A percentile compares a stretch with the other conserved stretches of the same genome.
Evolutionary conservation across 129 eudicot species (phyloP).

Genomic region (Sambucus nigra): DNA sequence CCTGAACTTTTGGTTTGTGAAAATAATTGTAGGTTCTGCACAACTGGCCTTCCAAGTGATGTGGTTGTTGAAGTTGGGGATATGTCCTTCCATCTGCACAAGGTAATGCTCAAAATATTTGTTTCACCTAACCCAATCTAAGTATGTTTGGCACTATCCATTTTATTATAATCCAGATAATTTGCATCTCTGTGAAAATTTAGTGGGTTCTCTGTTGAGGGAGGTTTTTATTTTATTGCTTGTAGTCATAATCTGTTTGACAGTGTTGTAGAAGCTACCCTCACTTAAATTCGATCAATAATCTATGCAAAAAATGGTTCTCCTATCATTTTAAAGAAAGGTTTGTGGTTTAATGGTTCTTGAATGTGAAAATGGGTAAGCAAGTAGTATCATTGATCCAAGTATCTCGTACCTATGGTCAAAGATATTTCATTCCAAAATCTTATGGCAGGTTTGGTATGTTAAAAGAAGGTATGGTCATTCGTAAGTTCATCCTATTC

Average conservation of each 20-base stretch:
- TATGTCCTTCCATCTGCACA: conserved; percentile 92
- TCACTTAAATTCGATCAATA: too few relatives aligned
- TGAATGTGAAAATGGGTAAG: too few relatives aligned
- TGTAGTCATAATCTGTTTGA: not conserved
- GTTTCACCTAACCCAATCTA: not conserved
- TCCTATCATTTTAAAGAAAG: too few relatives aligned
- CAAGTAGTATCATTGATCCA: too few relatives aligned
- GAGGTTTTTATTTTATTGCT: not conserved
- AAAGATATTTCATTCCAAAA: too few relatives aligned
- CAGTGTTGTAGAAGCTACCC: too few relatives aligned
- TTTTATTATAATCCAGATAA: not conserved
- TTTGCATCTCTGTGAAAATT: not conserved
- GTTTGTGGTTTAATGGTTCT: too few relatives aligned
- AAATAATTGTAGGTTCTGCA: conserved; percentile 61
- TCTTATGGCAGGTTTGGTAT: too few relatives aligned
- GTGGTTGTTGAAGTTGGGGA: conserved; percentile 77
- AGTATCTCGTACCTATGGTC: too few relatives aligned
- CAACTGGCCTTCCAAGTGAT: conserved; percentile 92
- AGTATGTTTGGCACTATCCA: not conserved
- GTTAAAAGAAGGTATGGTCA: too few relatives aligned
- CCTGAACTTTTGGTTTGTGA: not conserved
- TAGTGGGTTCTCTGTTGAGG: not conserved
- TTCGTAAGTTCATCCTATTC: too few relatives aligned
- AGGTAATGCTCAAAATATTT: conserved; percentile 45
- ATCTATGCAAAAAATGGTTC: too few relatives aligned